A percentile compares a stretch with the other conserved stretches of the same genome.
Evolutionary conservation across 2,329 filamentous ascomycete genomes (phyloP).

Genomic region (Aspergillus sp.): DNA sequence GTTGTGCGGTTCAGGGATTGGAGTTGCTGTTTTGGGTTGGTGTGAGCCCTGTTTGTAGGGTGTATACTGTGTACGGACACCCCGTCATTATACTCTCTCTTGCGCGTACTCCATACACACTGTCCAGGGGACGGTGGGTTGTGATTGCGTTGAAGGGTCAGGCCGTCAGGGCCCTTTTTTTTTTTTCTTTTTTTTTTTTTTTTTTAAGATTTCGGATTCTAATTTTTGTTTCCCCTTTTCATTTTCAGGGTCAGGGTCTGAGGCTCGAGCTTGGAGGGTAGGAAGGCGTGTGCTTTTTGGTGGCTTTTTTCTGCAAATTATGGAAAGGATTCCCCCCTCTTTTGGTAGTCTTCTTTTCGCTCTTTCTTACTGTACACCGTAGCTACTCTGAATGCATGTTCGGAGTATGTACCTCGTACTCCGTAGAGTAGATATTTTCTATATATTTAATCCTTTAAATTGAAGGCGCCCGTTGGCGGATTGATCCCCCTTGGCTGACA

Average conservation of each 20-base stretch:
- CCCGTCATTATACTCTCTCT: too few relatives aligned
- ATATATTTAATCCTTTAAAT: too few relatives aligned
- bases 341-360: neutral
- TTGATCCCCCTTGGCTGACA: neutral
- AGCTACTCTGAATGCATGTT: too few relatives aligned
- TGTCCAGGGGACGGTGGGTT: neutral
- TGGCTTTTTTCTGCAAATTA: neutral
- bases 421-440: too few relatives aligned
- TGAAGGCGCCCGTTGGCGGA: too few relatives aligned
- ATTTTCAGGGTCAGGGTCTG: neutral
- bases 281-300: neutral
- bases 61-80: neutral
- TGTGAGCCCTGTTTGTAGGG: neutral
- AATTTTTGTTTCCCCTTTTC: neutral
- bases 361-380: too few relatives aligned
- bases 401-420: too few relatives aligned
- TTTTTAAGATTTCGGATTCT: neutral
- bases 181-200: neutral
- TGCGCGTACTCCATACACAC: too few relatives aligned
- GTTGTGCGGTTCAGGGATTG: slow-evolving; percentile 1
- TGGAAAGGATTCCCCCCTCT: neutral
- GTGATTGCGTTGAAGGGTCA: neutral
- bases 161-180: neutral
- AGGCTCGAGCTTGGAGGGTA: slow-evolving; percentile 3
- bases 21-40: neutral